These are phyloP conservation scores for Pseudofabraea citricarpa DNA, from an alignment of 2,329 filamentous ascomycete species.

Conservation along the genomic window DNA sequence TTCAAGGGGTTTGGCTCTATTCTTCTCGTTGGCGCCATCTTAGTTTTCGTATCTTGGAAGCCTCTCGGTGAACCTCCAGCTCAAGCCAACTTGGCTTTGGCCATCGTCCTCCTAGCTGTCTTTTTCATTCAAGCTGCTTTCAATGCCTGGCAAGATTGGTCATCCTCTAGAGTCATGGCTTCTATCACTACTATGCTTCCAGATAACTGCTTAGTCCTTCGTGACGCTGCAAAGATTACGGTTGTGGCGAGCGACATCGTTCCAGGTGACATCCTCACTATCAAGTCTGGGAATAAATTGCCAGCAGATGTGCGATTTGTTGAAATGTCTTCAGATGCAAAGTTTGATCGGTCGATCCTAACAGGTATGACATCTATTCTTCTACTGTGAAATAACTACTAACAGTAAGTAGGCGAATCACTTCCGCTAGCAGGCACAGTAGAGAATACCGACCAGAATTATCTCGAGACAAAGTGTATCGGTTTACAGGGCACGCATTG, in stretches of 20 bases:
- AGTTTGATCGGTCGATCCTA: conserved; percentile 69
- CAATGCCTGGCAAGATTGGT: conserved; percentile 71
- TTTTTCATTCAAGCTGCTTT: conserved; percentile 67
- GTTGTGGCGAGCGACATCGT: conserved; percentile 58
- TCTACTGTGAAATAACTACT: not conserved
- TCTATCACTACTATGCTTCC: conserved; percentile 80
- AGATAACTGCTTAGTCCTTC: conserved; percentile 61
- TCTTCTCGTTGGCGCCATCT: conserved; percentile 60
- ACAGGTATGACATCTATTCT: conserved; percentile 43
- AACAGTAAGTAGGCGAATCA: conserved; percentile 49
- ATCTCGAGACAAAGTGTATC: conserved; percentile 72
- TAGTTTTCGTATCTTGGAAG: conserved; percentile 74
- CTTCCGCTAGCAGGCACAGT: conserved; percentile 58
- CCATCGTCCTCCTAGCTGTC: conserved; percentile 66
- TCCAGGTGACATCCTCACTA: conserved; percentile 63
- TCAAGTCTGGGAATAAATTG: conserved; percentile 69
- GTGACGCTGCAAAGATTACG: conserved; percentile 48
- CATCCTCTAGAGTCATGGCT: conserved; percentile 70
- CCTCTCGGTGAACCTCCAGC: conserved; percentile 70
- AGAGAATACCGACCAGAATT: conserved; percentile 66
- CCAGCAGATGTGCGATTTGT: conserved; percentile 70
- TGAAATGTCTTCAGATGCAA: conserved; percentile 62
- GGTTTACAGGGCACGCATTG: conserved; percentile 78
- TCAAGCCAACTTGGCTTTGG: conserved; percentile 65
- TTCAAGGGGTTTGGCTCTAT: conserved; percentile 75